Evolutionary conservation across 2,329 filamentous ascomycete species (phyloP), one percentile per base, ranked within the genome.

Genomic region (Cadophora sp.): DNA sequence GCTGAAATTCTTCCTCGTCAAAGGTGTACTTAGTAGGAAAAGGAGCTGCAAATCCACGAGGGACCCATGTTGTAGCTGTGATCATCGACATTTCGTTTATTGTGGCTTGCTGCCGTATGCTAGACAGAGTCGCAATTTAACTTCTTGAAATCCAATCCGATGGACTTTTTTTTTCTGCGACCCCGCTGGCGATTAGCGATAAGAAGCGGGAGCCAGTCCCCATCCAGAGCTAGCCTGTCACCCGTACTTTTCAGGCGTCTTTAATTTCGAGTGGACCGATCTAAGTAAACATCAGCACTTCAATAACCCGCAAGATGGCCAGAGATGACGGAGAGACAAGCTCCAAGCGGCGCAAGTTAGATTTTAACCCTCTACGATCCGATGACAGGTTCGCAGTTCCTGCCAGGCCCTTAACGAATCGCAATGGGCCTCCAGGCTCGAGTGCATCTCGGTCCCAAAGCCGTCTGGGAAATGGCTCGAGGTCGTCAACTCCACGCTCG

Each of bases 311-410:
- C 50, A 75, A 65, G 9, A 83, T 83, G 81, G 76, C 74, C 22
- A 77, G 79, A 66, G 79, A 79, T 64, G 79, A 84, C 68, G 73
- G 72, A 60, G 76, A 77, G 65, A 64, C 76, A 62, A 89, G 85
- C 76, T 87, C 88, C 4, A 91, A 90, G 79, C 83, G 90, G 74
- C 86, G 90, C 48, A 91, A 86, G 78, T 78, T 92, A n/a, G 87
- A 92, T 72, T 83, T 86, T 69, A 85, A 85, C 71, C 83, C 83
- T 27, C 75, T 85, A 9, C 80, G 83, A 70, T 82, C 81, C 43
- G 84, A 85, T 66, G 87, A 89, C 71, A 84, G 86, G 67, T 90
- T 87, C 72, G 82, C 83, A 9, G 69, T 78, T 31, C 76, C 77
- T 31, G 67, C 70, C 8, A 72, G 71, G 53, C 75, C 74, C 51